Base-by-base conservation (phyloP, 352 stramenopile species). In the Lagenidium giganteum region DNA sequence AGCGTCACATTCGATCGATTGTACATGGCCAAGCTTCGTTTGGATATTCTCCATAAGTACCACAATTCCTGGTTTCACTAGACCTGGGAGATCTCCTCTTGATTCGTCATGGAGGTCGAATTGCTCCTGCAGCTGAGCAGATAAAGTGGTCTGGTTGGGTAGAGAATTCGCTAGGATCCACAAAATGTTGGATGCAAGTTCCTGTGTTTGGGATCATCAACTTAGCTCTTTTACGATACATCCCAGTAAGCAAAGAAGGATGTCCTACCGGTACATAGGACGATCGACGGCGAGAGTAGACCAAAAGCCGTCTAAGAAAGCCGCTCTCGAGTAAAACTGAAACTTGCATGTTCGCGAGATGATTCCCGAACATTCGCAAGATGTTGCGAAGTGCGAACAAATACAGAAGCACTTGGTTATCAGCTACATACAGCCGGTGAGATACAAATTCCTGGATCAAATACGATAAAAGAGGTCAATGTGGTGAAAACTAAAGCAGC, bases 1-100 rank as follows among this genome's bases (percentile, higher is more conserved):
- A 27, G 47, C 47, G 20, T 56, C 47, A 13, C 30, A 32, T 23
- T 56, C 47, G 12, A 56, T 24, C 14, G 34, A 27, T 22, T 35
- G 7, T 8, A 20, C n/a, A n/a, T 32, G 16, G 4, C 8, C 26
- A 1, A 49, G 30, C 33, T 49, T 56, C 20, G 12, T 30, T 18
- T 20, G 21, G 30, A 56, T 43, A 17, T 30, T 56, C 18, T 25
- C 40, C n/a, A 49, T 7, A 8, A 56, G 4, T 5, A 49, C 9
- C 9, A 45, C 47, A n/a, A 56, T 18, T 29, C 47, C 39, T 20
- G 11, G 32, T 1, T 4, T 37, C 16, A 17, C 29, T 17, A 13
- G 34, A 24, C 21, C 17, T 11, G 5, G n/a, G n/a, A n/a, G n/a
- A n/a, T n/a, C n/a, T n/a, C n/a, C n/a, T n/a, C n/a, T n/a, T n/a